These are phyloP conservation scores for Phoenix dactylifera DNA, from an alignment of 176 grass and related monocot genomes.

Conservation along the genomic window DNA sequence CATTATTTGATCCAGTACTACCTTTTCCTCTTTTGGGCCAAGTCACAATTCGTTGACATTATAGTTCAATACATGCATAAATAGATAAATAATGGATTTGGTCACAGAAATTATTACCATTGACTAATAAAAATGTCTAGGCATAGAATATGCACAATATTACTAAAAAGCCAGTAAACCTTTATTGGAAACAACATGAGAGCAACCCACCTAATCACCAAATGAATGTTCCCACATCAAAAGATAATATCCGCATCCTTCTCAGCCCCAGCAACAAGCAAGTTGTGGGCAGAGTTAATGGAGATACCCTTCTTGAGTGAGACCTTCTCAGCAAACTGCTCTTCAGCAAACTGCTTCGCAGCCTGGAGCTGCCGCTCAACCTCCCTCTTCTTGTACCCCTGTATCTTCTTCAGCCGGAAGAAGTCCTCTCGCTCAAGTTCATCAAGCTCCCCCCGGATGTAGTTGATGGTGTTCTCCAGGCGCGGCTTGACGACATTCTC, in stretches of 20 bases:
- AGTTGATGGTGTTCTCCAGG: constrained; percentile 68
- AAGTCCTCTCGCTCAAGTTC: constrained; percentile 87
- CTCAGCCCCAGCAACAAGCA: constrained; percentile 34
- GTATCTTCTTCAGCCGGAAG: constrained; percentile 84
- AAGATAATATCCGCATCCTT: constrained; percentile 78
- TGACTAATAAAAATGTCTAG: too few species aligned
- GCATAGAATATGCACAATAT: too few species aligned
- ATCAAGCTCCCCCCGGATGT: constrained; percentile 65
- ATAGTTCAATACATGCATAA: too few species aligned
- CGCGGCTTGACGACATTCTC: constrained; percentile 67
- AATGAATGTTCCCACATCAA: constrained; percentile 13
- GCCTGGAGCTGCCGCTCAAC: constrained; percentile 37
- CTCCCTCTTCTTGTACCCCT: constrained; percentile 49
- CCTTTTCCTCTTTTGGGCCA: too few species aligned
- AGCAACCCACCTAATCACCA: too few species aligned
- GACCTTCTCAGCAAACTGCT: constrained; percentile 38
- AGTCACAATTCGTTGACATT: too few species aligned
- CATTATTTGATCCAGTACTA: too few species aligned
- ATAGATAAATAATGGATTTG: too few species aligned
- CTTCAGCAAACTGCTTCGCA: constrained; percentile 31
- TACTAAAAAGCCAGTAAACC: too few species aligned
- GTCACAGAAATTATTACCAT: too few species aligned
- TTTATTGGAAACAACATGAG: too few species aligned
- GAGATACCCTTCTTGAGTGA: constrained; percentile 61
- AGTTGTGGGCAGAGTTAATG: constrained; percentile 20